These are phyloP conservation scores for Opeltia flavorubescens DNA, from an alignment of 495 filamentous ascomycete genomes.

Conservation along the genomic window DNA sequence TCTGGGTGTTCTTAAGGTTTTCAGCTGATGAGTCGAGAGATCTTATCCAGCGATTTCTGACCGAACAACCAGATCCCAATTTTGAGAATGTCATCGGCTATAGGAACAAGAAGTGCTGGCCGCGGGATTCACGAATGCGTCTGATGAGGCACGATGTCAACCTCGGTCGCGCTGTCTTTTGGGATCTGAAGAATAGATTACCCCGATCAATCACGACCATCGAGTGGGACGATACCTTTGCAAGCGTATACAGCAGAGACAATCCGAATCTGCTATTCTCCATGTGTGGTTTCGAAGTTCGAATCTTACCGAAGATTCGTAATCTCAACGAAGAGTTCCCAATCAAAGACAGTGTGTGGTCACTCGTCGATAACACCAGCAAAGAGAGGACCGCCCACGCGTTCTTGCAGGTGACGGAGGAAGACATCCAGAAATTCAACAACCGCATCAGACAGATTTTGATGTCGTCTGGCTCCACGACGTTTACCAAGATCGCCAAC, in stretches of 20 bases:
- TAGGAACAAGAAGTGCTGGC: constrained; percentile 99
- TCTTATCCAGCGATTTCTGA: constrained; percentile 93
- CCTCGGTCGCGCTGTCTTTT: constrained; percentile 93
- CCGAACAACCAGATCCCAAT: constrained; percentile 96
- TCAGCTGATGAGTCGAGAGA: constrained; percentile 87
- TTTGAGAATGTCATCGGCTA: constrained; percentile 99
- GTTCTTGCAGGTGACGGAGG: constrained; percentile 95
- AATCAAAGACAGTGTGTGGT: constrained; percentile 96
- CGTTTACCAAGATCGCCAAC: constrained; percentile 99
- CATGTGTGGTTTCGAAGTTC: constrained; percentile 97
- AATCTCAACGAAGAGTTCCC: constrained; percentile 95
- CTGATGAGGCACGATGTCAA: constrained; percentile 99
- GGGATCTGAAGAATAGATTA: constrained; percentile 95
- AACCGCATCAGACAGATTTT: constrained; percentile 97
- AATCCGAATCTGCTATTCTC: constrained; percentile 96
- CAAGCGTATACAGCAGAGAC: constrained; percentile 97
- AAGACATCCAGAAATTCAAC: constrained; percentile 98
- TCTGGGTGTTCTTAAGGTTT: constrained; percentile 97
- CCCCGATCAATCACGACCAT: constrained; percentile 92
- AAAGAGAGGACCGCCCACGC: constrained; percentile 97
- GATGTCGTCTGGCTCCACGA: constrained; percentile 97
- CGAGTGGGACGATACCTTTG: constrained; percentile 98
- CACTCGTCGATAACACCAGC: constrained; percentile 84
- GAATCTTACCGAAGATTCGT: constrained; percentile 89
- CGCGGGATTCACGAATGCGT: constrained; percentile 91